Evolutionary conservation across 106 monocot species (phyloP).

Genomic region (Allium fistulosum): DNA sequence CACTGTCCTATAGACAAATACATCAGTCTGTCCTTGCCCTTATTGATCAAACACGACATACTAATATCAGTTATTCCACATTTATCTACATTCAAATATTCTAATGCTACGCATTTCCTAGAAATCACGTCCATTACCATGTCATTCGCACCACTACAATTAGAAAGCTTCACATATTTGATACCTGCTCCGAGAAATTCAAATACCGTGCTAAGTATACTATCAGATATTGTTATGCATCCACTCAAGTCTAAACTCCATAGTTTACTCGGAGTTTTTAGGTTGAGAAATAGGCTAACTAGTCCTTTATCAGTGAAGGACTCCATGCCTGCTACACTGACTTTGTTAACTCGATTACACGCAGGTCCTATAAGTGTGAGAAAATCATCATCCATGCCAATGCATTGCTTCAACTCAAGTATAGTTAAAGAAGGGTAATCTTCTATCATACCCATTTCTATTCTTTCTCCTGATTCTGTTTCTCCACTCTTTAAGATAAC

Average conservation of each 20-base stretch:
- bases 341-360: neutral
- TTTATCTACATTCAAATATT: neutral
- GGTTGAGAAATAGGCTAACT: neutral
- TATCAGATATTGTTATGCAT: neutral
- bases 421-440: neutral
- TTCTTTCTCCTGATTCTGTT: neutral
- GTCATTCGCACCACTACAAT: neutral
- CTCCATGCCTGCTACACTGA: neutral
- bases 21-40: neutral
- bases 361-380: neutral
- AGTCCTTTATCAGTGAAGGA: constrained; percentile 4
- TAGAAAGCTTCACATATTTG: neutral
- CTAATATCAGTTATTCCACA: constrained; percentile 2
- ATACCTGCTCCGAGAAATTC: neutral
- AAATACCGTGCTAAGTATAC: neutral
- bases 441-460: neutral
- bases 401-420: constrained; percentile 1
- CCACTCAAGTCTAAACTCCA: constrained; percentile 1
- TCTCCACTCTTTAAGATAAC: neutral
- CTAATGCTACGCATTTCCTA: neutral
- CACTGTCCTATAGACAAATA: neutral
- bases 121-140: neutral
- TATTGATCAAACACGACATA: neutral
- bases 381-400: neutral
- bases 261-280: neutral